Percentiles rank a stretch among this genome's conserved stretches.
These are phyloP conservation scores for Naganishia sp. DNA, from an alignment of 1,284 basidiomycete genomes.

Conservation along the genomic window DNA sequence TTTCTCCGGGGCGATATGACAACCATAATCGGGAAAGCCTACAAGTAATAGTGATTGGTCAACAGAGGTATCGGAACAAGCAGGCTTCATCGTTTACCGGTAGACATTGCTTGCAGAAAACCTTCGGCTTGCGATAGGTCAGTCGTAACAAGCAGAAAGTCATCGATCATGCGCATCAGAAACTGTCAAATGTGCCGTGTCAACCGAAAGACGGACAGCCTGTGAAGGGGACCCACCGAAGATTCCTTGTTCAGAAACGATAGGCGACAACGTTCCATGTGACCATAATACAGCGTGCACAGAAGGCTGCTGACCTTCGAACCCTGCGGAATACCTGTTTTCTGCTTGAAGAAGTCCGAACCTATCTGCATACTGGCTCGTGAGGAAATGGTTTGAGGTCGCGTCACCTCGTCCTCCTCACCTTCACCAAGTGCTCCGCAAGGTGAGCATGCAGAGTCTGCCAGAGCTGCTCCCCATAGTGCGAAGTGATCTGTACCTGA, in stretches of 20 bases:
- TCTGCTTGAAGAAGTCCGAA: conserved; percentile 74
- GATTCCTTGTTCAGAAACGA: conserved; percentile 62
- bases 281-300: conserved; percentile 92
- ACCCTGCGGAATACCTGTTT: conserved; percentile 92
- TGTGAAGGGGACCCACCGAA: conserved; percentile 60
- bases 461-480: conserved; percentile 16
- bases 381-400: too few relatives aligned
- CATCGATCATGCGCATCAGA: conserved; percentile 84
- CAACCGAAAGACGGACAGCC: conserved; percentile 11
- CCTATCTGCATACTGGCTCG: conserved; percentile 60
- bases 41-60: neutral
- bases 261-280: conserved; percentile 72
- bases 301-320: conserved; percentile 85
- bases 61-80: too few relatives aligned
- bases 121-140: conserved; percentile 63
- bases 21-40: conserved; percentile 92
- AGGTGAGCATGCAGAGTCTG: conserved; percentile 11
- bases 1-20: conserved; percentile 83
- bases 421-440: conserved; percentile 17
- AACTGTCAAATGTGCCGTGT: conserved; percentile 58
- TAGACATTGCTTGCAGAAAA: conserved; percentile 78
- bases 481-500: conserved; percentile 58
- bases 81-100: conserved; percentile 57
- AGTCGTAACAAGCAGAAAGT: conserved; percentile 87
- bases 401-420: neutral